These are phyloP conservation scores for Apiotrichum mycotoxinovorans DNA, from an alignment of 1,284 basidiomycete species.

Conservation along the genomic window DNA sequence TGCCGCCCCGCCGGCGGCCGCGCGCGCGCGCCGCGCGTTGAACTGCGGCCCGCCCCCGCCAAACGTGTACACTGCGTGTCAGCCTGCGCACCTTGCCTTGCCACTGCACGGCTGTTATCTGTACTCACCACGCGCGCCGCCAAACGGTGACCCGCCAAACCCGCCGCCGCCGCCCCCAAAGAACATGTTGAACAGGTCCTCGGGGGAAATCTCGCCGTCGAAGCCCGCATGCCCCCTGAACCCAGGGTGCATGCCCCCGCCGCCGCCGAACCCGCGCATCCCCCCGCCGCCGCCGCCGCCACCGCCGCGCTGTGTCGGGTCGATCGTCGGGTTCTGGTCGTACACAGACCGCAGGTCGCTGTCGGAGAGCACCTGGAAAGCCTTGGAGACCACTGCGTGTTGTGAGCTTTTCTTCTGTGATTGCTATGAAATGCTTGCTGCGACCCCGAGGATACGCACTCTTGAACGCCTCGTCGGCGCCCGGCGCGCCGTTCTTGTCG, in stretches of 20 bases:
- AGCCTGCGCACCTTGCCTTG: no score
- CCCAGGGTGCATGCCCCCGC: slow-evolving; percentile 39
- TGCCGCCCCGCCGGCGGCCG: slow-evolving; percentile 32
- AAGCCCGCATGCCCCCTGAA: slow-evolving; percentile 58
- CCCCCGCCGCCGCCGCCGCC: slow-evolving; percentile 57
- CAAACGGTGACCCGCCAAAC: slow-evolving; percentile 58
- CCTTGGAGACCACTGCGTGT: slow-evolving; percentile 87
- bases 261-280: slow-evolving; percentile 45
- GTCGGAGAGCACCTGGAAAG: slow-evolving; percentile 92
- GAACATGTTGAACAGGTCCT: slow-evolving; percentile 99
- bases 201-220: slow-evolving; percentile 84
- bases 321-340: slow-evolving; percentile 75
- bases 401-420: no score
- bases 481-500: slow-evolving; percentile 96
- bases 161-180: slow-evolving; percentile 71
- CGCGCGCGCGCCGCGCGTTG: slow-evolving; percentile 12
- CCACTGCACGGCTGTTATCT: no score
- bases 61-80: slow-evolving; percentile 46
- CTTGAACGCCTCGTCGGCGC: slow-evolving; percentile 99
- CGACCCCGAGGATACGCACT: no score
- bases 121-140: slow-evolving; percentile 43
- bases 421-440: no score
- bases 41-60: slow-evolving; percentile 56
- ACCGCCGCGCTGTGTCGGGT: slow-evolving; percentile 80
- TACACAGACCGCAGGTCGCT: slow-evolving; percentile 84